These are phyloP conservation scores for Colletotrichum phormii DNA, from an alignment of 2,329 filamentous ascomycete genomes.

Conservation along the genomic window DNA sequence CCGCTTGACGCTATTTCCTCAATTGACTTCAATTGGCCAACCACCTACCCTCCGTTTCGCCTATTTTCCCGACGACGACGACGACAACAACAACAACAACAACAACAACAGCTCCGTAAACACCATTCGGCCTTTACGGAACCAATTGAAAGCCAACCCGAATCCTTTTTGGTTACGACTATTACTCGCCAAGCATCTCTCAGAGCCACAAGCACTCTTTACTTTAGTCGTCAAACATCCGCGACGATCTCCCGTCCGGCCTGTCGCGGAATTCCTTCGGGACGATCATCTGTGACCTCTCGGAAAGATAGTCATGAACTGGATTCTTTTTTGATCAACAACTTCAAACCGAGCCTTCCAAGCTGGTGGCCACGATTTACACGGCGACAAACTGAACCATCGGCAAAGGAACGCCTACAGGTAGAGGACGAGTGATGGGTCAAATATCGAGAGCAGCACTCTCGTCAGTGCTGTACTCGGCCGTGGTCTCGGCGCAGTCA, in stretches of 20 bases:
- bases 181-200: slow-evolving; percentile 44
- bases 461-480: slow-evolving; percentile 47
- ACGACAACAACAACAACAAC: background rate
- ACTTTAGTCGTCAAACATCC: slow-evolving; percentile 3
- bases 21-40: slow-evolving; percentile 36
- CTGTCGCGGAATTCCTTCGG: background rate
- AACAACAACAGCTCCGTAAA: slow-evolving; percentile 7
- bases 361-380: background rate
- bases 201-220: slow-evolving; percentile 36
- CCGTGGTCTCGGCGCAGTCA: slow-evolving; percentile 55
- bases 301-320: slow-evolving; percentile 29
- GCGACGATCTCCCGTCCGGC: background rate
- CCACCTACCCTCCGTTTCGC: slow-evolving; percentile 37
- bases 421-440: slow-evolving; percentile 10
- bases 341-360: slow-evolving; percentile 5
- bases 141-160: slow-evolving; percentile 40
- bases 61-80: slow-evolving; percentile 1
- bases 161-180: slow-evolving; percentile 48
- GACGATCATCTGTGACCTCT: slow-evolving; percentile 2
- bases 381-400: background rate
- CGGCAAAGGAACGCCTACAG: background rate
- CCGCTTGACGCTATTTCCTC: slow-evolving; percentile 34
- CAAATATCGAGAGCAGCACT: slow-evolving; percentile 31
- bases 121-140: background rate
- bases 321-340: slow-evolving; percentile 7